Evolutionary conservation across 2,329 filamentous ascomycete genomes (phyloP).

Genomic region (Cladophialophora exuberans): DNA sequence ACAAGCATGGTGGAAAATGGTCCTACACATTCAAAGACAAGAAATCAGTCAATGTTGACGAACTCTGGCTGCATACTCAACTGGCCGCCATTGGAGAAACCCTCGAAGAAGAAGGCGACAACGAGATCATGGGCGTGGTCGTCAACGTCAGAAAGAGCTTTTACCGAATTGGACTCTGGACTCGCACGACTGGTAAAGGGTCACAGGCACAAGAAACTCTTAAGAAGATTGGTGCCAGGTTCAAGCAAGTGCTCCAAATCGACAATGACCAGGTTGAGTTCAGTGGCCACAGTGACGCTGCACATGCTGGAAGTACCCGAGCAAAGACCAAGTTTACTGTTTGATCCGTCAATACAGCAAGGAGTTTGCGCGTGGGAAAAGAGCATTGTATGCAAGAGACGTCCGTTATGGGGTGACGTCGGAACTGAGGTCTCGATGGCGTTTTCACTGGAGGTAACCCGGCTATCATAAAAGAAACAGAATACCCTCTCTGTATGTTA

Average conservation of each 20-base stretch:
- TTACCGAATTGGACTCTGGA: slow-evolving; percentile 98
- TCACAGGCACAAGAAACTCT: slow-evolving; percentile 85
- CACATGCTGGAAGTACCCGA: slow-evolving; percentile 88
- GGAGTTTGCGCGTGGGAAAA: too few species aligned
- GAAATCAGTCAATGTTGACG: slow-evolving; percentile 86
- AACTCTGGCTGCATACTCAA: slow-evolving; percentile 96
- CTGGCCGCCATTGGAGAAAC: slow-evolving; percentile 96
- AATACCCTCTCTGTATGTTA: slow-evolving; percentile 27
- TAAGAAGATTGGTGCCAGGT: slow-evolving; percentile 79
- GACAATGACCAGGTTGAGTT: slow-evolving; percentile 83
- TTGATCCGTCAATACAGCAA: slow-evolving; percentile 56
- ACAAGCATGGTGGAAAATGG: slow-evolving; percentile 99
- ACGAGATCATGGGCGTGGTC: slow-evolving; percentile 96
- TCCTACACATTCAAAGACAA: slow-evolving; percentile 98
- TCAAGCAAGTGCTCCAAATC: slow-evolving; percentile 90
- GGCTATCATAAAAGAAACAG: slow-evolving; percentile 13
- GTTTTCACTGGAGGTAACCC: slow-evolving; percentile 11
- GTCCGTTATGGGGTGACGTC: slow-evolving; percentile 11
- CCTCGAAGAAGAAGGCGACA: slow-evolving; percentile 87
- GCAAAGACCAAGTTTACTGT: slow-evolving; percentile 93
- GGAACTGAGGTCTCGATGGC: slow-evolving; percentile 15
- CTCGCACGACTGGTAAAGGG: slow-evolving; percentile 81
- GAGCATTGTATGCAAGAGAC: slow-evolving; percentile 10
- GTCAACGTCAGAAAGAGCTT: slow-evolving; percentile 99
- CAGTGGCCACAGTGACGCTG: slow-evolving; percentile 92